Percentiles rank a stretch among this genome's conserved stretches.
phyloP scores from a whole-genome alignment of 2,329 filamentous ascomycete genomes.

The Fusarium odoratissimum region DNA sequence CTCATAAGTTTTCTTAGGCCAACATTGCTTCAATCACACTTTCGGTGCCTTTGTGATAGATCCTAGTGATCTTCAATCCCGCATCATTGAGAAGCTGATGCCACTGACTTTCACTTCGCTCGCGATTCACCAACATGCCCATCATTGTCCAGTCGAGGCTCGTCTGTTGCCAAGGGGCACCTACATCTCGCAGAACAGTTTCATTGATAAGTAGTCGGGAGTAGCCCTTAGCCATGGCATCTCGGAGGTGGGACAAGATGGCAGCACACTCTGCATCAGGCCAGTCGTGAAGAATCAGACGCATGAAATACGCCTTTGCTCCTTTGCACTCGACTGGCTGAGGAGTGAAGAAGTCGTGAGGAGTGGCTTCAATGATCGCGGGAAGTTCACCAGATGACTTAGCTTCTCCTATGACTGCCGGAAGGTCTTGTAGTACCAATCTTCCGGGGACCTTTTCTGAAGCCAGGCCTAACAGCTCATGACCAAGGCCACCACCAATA shows the following conservation, averaged over 20 bases:
- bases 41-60: constrained; percentile 20
- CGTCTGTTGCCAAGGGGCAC: constrained; percentile 38
- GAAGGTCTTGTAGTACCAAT: constrained; percentile 18
- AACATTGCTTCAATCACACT: constrained; percentile 28
- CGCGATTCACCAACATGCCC: constrained; percentile 40
- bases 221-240: constrained; percentile 38
- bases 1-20: neutral
- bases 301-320: constrained; percentile 58
- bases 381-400: neutral
- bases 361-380: constrained; percentile 1
- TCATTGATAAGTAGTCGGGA: constrained; percentile 34
- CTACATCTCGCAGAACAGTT: constrained; percentile 21
- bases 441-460: neutral
- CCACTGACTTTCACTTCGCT: constrained; percentile 37
- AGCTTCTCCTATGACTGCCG: constrained; percentile 21
- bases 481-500: constrained; percentile 21
- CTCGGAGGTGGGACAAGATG: constrained; percentile 45
- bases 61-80: constrained; percentile 20
- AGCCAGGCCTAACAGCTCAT: constrained; percentile 9
- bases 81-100: constrained; percentile 16
- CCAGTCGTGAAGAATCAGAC: constrained; percentile 62
- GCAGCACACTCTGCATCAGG: constrained; percentile 50
- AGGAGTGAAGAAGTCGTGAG: constrained; percentile 44
- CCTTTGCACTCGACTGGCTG: constrained; percentile 36
- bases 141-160: constrained; percentile 45